Conservation (phyloP, 1,139 yeast species). For the Sugiyamaella japonica region DNA sequence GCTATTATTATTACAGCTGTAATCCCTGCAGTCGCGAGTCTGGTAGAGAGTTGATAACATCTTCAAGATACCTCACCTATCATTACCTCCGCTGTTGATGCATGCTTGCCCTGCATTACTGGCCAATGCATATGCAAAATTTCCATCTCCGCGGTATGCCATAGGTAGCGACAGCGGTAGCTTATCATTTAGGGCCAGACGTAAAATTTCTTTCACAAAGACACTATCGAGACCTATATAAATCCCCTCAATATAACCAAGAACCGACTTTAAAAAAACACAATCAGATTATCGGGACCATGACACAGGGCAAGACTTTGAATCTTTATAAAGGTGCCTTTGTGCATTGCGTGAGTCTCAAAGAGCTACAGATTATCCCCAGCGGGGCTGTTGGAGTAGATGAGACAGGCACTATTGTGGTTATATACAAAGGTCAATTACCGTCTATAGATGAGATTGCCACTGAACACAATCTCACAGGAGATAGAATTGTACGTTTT, state of each 20-base stretch:
- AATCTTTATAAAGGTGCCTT: slow-evolving; percentile 53
- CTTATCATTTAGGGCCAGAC: background rate
- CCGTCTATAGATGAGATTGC: slow-evolving; percentile 12
- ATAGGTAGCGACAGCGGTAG: slow-evolving; percentile 5
- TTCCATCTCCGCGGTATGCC: slow-evolving; percentile 8
- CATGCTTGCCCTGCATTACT: too few relatives aligned
- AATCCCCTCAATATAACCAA: background rate
- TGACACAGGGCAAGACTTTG: slow-evolving; percentile 21
- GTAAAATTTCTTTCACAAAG: background rate
- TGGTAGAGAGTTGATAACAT: too few relatives aligned
- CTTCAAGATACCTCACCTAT: too few relatives aligned
- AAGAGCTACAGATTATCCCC: slow-evolving; percentile 49
- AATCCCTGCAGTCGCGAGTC: too few relatives aligned
- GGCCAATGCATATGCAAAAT: background rate
- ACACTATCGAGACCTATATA: background rate
- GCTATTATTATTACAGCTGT: too few relatives aligned
- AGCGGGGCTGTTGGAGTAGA: slow-evolving; percentile 59
- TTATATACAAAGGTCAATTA: slow-evolving; percentile 38
- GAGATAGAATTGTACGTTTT: slow-evolving; percentile 10
- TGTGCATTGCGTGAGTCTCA: slow-evolving; percentile 55
- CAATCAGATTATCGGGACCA: slow-evolving; percentile 1
- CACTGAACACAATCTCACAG: background rate
- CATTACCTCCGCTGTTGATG: too few relatives aligned
- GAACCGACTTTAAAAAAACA: background rate
- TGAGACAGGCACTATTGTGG: slow-evolving; percentile 48